Base-by-base conservation (phyloP, 306 rosid species). In the Dalbergia cultrata region DNA sequence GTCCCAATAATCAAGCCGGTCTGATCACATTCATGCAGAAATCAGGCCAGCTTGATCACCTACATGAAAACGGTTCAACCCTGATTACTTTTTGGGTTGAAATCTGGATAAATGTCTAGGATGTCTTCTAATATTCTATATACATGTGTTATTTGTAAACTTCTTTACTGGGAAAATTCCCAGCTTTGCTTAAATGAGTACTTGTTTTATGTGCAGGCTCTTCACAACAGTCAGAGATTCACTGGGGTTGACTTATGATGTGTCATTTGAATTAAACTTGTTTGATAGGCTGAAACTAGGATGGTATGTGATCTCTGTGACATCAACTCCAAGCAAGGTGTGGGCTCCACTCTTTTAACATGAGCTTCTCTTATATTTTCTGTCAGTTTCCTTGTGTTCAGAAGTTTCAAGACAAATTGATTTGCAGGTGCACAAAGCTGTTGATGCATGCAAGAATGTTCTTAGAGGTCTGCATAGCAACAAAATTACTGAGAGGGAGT, bases 241-340 rank as follows among this genome's bases (percentile, higher is more conserved):
- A 22, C 88, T 95, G 86, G 99, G 99, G 62, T 86, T 95, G 92
- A 95, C 98, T 39, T 95, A 95, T 78, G 99, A 95, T 14, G 99
- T 95, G 67, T 95, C 99, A 54, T 95, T 95, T 45, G 98, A 95
- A 77, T 83, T 95, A 77, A 93, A 91, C 89, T 87, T 93, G 74
- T 95, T 95, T 62, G 99, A 93, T 87, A 87, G 98, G 89, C 94
- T 95, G 74, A 89, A 85, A 74, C 90, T 95, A 31, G 99, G 99
- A 79, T 95, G 99, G 99, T 93, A 91, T 88, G 98, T 95, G 81
- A 81, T 95, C 80, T 95, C 99, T 33, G 99, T 95, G 74, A 95
- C 99, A 77, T 95, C 98, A 79, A 95, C 98, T 71, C 99, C 98
- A 47, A 82, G 88, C 83, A 95, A 95, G 98, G 98, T 95, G 72